Conservation (phyloP, 179 eudicot species). For the Sideroxylon spinosum region DNA sequence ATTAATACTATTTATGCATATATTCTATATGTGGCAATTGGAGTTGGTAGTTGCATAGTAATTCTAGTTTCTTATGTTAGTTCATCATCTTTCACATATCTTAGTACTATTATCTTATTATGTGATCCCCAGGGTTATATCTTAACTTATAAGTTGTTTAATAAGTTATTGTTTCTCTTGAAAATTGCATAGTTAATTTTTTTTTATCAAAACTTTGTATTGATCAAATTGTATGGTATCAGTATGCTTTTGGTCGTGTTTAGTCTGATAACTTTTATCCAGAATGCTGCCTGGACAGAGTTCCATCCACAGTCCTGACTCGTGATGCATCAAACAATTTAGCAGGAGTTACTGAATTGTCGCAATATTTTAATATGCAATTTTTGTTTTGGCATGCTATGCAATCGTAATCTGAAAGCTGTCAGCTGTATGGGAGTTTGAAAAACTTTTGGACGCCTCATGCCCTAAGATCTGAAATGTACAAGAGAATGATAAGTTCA, state of each 20-base stretch:
- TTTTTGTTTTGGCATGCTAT: background rate
- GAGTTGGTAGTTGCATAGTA: background rate
- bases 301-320: background rate
- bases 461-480: background rate
- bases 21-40: background rate
- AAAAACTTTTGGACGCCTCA: constrained; percentile 2
- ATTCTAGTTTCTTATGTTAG: background rate
- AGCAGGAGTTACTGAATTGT: background rate
- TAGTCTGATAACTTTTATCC: background rate
- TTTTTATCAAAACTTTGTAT: background rate
- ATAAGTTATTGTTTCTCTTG: background rate
- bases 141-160: background rate
- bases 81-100: background rate
- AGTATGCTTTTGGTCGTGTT: background rate
- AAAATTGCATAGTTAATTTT: background rate
- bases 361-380: background rate
- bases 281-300: background rate
- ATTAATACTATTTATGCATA: background rate
- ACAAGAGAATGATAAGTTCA: background rate
- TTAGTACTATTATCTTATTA: background rate
- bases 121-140: background rate
- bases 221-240: background rate
- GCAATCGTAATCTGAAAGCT: background rate
- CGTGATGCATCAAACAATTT: background rate
- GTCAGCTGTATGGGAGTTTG: background rate